Base-by-base conservation (phyloP, 78 protist species). In the Polysphondylium violaceum region DNA sequence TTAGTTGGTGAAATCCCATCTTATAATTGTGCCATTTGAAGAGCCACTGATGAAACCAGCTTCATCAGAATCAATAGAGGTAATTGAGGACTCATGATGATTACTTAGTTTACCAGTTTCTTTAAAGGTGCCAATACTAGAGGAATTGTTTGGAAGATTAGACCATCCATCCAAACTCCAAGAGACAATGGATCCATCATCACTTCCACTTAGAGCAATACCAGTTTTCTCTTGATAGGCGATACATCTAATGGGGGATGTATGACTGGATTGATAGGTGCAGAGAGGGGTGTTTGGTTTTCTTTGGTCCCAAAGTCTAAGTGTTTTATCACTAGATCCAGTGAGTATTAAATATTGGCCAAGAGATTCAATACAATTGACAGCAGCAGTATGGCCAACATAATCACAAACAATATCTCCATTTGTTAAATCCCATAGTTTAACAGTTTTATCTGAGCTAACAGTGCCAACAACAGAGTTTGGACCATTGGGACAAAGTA, bases 281-380 rank as follows among this genome's bases (percentile, higher is more conserved):
- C 17, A 29, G 33, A 83, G 33, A 4, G 67, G 71, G 0, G 36
- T 67, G 0, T 5, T 21, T 1, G 63, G 14, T 27, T 83, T 44
- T 69, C 91, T 35, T 43, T 91, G 73, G 76, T 93, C 96, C 95
- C 96, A 93, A 14, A 93, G 51, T 16, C 23, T 63, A n/a, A 91
- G 4, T 3, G 72, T 43, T 35, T 77, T 90, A 40, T 93, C 95
- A 51, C 81, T 63, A 2, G 89, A 77, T 1, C 94, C 95, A 19
- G 81, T 79, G 14, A 78, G 90, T 17, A 89, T 29, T 53, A 67
- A 16, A 23, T 72, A 25, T 19, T 89, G 92, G 40, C 77, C 85
- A 23, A 87, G 64, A 0, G 87, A 41, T 41, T 76, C 95, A 25
- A 91, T 27, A 25, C 87, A 60, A 53, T 86, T 81, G 16, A 94